These are phyloP conservation scores for Eucalyptus pauciflora DNA, from an alignment of 345 rosid species.

Conservation along the genomic window DNA sequence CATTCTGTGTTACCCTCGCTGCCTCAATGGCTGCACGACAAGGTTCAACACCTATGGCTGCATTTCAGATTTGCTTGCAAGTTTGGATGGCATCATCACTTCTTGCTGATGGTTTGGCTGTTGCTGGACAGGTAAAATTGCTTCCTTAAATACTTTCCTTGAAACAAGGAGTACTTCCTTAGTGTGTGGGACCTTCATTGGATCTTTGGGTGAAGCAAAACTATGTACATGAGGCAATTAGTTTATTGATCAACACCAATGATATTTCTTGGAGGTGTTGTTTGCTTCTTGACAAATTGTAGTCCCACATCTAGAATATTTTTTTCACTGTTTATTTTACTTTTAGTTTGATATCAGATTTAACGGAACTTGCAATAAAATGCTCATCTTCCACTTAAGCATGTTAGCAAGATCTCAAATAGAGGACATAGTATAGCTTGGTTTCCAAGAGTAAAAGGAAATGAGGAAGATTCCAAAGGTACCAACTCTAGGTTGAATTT, in stretches of 20 bases:
- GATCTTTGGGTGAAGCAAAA: background rate
- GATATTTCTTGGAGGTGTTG: background rate
- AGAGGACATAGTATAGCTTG: background rate
- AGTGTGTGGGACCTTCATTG: background rate
- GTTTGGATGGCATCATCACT: slow-evolving; percentile 96
- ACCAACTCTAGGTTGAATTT: background rate
- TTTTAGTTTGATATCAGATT: too few species aligned
- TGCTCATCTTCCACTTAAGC: background rate
- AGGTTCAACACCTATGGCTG: slow-evolving; percentile 85
- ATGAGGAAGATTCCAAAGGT: background rate
- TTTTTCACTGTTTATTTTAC: background rate
- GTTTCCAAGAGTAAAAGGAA: background rate
- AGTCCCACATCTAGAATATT: background rate
- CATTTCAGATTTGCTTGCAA: slow-evolving; percentile 86
- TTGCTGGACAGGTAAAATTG: slow-evolving; percentile 77
- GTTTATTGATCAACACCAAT: background rate
- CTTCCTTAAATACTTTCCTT: background rate
- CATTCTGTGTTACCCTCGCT: slow-evolving; percentile 81
- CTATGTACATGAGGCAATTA: background rate
- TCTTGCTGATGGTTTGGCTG: slow-evolving; percentile 91
- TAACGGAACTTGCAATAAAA: background rate
- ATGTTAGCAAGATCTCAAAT: background rate
- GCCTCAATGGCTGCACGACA: slow-evolving; percentile 86
- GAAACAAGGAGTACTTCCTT: background rate
- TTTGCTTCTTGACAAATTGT: background rate